Evolutionary conservation across 352 stramenopile species (phyloP), one percentile per base, ranked within the genome.

Genomic region (Globisporangium paroecandrum): DNA sequence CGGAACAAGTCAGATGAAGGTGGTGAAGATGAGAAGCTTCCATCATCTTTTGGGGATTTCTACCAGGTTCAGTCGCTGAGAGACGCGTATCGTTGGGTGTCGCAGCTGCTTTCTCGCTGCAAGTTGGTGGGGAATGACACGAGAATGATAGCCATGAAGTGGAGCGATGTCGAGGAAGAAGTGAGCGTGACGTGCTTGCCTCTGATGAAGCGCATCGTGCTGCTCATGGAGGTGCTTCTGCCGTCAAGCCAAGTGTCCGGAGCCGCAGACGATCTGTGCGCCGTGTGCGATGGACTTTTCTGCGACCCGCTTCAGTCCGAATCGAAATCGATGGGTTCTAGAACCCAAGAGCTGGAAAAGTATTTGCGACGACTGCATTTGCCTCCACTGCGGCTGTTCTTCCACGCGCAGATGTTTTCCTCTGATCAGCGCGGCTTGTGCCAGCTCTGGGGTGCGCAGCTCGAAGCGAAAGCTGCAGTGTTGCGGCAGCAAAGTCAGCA

Each of bases 391-490:
- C 79, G 78, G 18, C 69, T 85, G 18, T 90, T 93, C 47, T 93
- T 93, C 65, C 75, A 83, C 32, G 70, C 59, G 8, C 74, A 90
- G 24, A 82, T 85, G 41, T 90, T 93, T 61, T 73, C 85, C 0
- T 68, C 73, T 1, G 73, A 74, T 27, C 85, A 93, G 54, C 81
- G 85, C 22, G 69, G 71, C 1, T 68, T 93, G 24, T 91, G 83
- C n/a, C 72, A 93, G 62, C 72, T 91, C 22, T 93, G 85, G 85
- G 78, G 72, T 1, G 85, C 85, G 22, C 83, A 93, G 57, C 73
- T 91, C 24, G 83, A 93, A 68, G 78, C 83, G 18, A 87, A 85
- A 59, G 81, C 83, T n/a, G 85, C 85, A 0, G 83, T 93, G 66
- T 70, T 75, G 61, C 76, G 79, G 2, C 70, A 81, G 47, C 77